A percentile compares a stretch with the other conserved stretches of the same genome.
Evolutionary conservation across 306 rosid species (phyloP).

Genomic region (Castanospermum australe): DNA sequence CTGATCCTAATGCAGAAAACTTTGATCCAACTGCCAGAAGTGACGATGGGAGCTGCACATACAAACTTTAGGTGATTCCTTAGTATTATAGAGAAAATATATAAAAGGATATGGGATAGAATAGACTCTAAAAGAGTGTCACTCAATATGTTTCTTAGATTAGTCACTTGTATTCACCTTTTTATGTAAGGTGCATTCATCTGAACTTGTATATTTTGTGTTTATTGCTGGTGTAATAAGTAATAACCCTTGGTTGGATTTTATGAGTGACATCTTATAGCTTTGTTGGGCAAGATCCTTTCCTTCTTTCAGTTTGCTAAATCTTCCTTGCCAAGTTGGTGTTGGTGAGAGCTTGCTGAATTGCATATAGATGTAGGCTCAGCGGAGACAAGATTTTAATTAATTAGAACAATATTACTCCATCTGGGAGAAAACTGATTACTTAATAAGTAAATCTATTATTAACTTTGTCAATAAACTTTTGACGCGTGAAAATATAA

Average conservation of each 20-base stretch:
- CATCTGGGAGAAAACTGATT: no score
- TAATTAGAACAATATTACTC: no score
- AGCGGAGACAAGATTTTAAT: no score
- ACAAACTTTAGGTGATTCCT: conserved; percentile 35
- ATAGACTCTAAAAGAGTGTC: background rate
- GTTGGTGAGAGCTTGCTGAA: background rate
- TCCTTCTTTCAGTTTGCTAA: background rate
- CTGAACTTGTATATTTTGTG: conserved; percentile 23
- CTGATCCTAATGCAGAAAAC: conserved; percentile 57
- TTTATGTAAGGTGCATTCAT: background rate
- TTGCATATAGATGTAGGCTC: no score
- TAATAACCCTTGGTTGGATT: conserved; percentile 15
- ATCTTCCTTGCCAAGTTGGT: background rate
- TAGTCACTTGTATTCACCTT: background rate
- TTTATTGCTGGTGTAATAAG: background rate
- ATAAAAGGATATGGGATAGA: background rate
- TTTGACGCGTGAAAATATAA: no score
- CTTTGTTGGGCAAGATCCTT: background rate
- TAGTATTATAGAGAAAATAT: conserved; percentile 1
- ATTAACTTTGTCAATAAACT: no score
- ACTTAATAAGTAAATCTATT: no score
- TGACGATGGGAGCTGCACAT: conserved; percentile 53
- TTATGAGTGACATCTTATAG: background rate
- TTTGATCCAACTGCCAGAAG: conserved; percentile 58
- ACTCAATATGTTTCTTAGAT: background rate